phyloP scores from a whole-genome alignment of 768 basidiomycete genomes.

The Russula griseocarnosa region DNA sequence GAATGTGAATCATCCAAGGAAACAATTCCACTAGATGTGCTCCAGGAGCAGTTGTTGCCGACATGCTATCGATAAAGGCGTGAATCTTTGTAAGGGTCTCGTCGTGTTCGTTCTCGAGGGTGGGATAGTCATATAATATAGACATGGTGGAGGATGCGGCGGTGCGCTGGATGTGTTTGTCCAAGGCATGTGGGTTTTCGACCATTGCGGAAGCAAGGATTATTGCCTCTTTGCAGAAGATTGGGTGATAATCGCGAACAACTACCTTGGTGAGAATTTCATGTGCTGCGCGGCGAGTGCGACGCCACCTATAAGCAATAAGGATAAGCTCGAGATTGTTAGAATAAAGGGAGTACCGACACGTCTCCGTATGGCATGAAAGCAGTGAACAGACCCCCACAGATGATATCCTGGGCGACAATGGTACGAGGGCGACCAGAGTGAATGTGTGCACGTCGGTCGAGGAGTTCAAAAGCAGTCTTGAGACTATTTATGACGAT shows the following conservation, averaged over 20 bases:
- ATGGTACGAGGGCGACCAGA: slow-evolving; percentile 33
- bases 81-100: slow-evolving; percentile 2
- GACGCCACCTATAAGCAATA: slow-evolving; percentile 9
- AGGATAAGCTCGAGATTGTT: background rate
- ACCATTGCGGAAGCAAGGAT: slow-evolving; percentile 3
- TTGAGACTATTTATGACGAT: slow-evolving; percentile 36
- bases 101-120: slow-evolving; percentile 7
- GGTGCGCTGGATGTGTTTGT: slow-evolving; percentile 12
- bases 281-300: slow-evolving; percentile 17
- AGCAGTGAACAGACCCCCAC: slow-evolving; percentile 33
- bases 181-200: background rate
- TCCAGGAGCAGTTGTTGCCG: slow-evolving; percentile 22
- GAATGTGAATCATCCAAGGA: slow-evolving; percentile 27
- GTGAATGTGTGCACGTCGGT: slow-evolving; percentile 34
- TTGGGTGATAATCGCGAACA: slow-evolving; percentile 5
- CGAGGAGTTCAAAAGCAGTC: slow-evolving; percentile 38
- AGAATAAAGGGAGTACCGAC: slow-evolving; percentile 18
- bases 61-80: background rate
- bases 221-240: slow-evolving; percentile 7
- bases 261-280: slow-evolving; percentile 12
- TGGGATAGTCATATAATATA: slow-evolving; percentile 10
- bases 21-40: slow-evolving; percentile 29
- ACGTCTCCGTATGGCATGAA: slow-evolving; percentile 30
- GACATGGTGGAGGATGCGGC: slow-evolving; percentile 9
- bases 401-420: slow-evolving; percentile 34